Evolutionary conservation across 129 eudicot species (phyloP), one percentile per base, ranked within the genome.

Genomic region (Pittosporum tobira): DNA sequence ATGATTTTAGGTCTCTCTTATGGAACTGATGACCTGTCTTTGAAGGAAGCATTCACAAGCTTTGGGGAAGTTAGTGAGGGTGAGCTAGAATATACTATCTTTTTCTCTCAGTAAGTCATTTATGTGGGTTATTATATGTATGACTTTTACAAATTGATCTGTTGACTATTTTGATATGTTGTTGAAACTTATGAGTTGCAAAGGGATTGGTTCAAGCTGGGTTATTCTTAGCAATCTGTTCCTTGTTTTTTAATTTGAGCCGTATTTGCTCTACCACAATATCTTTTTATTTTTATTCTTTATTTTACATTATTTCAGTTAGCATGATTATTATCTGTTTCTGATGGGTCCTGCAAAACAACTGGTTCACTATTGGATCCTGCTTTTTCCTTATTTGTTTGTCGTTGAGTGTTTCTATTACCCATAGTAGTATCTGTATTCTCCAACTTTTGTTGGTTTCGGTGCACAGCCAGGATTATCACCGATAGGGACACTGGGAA

Each of bases 11-110:
- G 95, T 62, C 94, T 91, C 60, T 80, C 95, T 27, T 86, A 36
- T 26, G 75, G 81, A 59, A 74, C 95, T 55, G 87, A 91, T 76
- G 89, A 86, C 19, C 57, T 59, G 20, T 49, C 81, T 0, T 68
- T 91, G 75, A 86, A 69, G 70, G 94, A 91, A 6, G 98, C 98
- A 5, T 91, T 91, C 76, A 48, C 87, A 14, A 48, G 76, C 64
- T 91, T 72, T 58, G 98, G 98, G 29, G 95, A 91, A 19, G 95
- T 91, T 51, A 30, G 44, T 54, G 90, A 86, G 25, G 98, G 98
- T 88, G 66, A 71, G 64, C 57, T 0, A 31, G 28, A 50, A 54
- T 29, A 6, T 31, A 1, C 7, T 12, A 5, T 34, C 40, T 34
- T 54, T 31, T 55, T 12, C 21, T 10, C 46, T 40, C 16, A 14